Percentiles rank a stretch among this genome's conserved stretches.
Evolutionary conservation across 2,329 filamentous ascomycete genomes (phyloP).

Genomic region (Macrophomina tecta): DNA sequence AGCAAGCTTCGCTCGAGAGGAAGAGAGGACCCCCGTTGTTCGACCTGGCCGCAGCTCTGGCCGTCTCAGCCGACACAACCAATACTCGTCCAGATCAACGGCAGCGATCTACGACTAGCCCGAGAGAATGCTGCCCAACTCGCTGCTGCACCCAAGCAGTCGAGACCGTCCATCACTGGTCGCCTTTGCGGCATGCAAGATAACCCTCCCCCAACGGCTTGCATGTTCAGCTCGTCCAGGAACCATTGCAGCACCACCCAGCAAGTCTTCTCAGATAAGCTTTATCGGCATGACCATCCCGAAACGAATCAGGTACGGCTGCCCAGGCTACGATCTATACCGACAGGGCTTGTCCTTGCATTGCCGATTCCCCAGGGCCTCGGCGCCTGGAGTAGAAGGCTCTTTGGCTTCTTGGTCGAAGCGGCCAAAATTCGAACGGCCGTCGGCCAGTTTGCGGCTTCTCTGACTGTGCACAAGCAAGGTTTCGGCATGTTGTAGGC

Average conservation of each 20-base stretch:
- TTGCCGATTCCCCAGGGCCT: slow-evolving; percentile 2
- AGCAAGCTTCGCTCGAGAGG: not conserved
- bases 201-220: not conserved
- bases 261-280: slow-evolving; percentile 4
- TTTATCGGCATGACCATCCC: slow-evolving; percentile 12
- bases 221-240: not conserved
- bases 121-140: slow-evolving; percentile 16
- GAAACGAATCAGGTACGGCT: slow-evolving; percentile 8
- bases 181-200: not conserved
- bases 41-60: not conserved
- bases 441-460: slow-evolving; percentile 11
- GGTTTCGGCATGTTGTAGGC: not conserved
- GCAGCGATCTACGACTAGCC: slow-evolving; percentile 16
- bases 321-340: not conserved
- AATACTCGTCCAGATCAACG: slow-evolving; percentile 10
- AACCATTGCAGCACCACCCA: not conserved
- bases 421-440: not conserved
- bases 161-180: slow-evolving; percentile 2
- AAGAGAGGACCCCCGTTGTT: not conserved
- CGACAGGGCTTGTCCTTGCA: not conserved
- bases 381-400: slow-evolving; percentile 9
- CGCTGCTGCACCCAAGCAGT: not conserved
- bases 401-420: not conserved
- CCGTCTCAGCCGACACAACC: not conserved
- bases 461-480: not conserved